These are phyloP conservation scores for Mycena capillaripes DNA, from an alignment of 768 basidiomycete species.

Conservation along the genomic window DNA sequence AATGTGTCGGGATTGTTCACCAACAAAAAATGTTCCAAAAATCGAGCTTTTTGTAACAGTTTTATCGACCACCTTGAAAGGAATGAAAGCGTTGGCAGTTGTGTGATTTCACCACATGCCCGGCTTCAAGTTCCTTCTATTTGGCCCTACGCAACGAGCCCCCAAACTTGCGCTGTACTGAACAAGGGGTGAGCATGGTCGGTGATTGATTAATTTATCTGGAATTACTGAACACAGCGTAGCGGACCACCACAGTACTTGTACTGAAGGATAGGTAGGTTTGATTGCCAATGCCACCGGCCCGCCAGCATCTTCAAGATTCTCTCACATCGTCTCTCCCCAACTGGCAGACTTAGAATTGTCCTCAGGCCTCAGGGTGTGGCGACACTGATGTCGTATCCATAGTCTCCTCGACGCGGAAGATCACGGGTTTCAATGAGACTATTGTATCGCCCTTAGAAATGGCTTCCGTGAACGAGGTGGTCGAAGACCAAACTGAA, in stretches of 20 bases:
- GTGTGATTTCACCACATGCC: too few relatives aligned
- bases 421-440: slow-evolving; percentile 14
- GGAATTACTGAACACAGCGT: slow-evolving; percentile 11
- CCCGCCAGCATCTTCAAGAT: slow-evolving; percentile 4
- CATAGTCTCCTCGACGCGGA: slow-evolving; percentile 7
- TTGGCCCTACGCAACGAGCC: too few relatives aligned
- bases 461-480: slow-evolving; percentile 13
- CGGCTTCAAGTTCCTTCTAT: too few relatives aligned
- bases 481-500: slow-evolving; percentile 19
- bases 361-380: slow-evolving; percentile 5
- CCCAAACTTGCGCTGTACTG: too few relatives aligned
- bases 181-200: slow-evolving; percentile 1
- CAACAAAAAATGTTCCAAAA: too few relatives aligned
- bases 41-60: too few relatives aligned
- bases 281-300: slow-evolving; percentile 9
- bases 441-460: slow-evolving; percentile 6
- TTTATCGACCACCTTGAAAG: too few relatives aligned
- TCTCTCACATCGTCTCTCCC: slow-evolving; percentile 7
- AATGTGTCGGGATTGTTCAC: too few relatives aligned
- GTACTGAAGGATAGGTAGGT: slow-evolving; percentile 3
- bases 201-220: neutral
- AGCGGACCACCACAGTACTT: slow-evolving; percentile 10
- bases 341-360: slow-evolving; percentile 15
- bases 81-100: too few relatives aligned
- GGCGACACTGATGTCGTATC: slow-evolving; percentile 8